Evolutionary conservation across 768 basidiomycete species (phyloP).

Genomic region (Xerocomellus amylosporus): DNA sequence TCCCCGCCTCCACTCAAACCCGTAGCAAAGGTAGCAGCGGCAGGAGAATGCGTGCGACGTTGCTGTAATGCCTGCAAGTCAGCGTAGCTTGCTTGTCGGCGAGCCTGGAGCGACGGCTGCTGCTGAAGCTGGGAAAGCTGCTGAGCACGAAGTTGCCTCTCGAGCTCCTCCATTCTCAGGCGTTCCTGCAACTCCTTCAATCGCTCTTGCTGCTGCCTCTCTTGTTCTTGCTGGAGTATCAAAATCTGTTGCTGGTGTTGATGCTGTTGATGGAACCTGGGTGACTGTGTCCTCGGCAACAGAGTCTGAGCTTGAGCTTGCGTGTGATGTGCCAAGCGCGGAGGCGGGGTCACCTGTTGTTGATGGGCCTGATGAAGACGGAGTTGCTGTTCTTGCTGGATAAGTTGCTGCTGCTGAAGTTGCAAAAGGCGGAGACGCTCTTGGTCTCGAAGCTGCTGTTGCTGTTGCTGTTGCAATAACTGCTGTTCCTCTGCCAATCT

Average conservation of each 20-base stretch:
- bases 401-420: conserved; percentile 43
- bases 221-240: conserved; percentile 66
- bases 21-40: conserved; percentile 33
- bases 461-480: conserved; percentile 39
- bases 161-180: conserved; percentile 60
- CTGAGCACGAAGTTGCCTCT: conserved; percentile 57
- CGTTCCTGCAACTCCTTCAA: conserved; percentile 64
- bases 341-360: conserved; percentile 55
- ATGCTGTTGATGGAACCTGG: conserved; percentile 74
- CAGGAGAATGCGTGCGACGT: conserved; percentile 51
- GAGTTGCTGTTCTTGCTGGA: conserved; percentile 35
- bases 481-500: conserved; percentile 34
- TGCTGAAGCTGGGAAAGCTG: conserved; percentile 49
- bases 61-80: conserved; percentile 50
- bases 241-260: conserved; percentile 72
- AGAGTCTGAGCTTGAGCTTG: conserved; percentile 20
- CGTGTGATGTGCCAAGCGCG: conserved; percentile 55
- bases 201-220: conserved; percentile 54
- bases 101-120: conserved; percentile 39
- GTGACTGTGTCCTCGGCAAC: conserved; percentile 65
- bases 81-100: conserved; percentile 41
- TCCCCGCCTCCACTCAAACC: conserved; percentile 25
- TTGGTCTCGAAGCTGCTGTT: conserved; percentile 38
- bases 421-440: conserved; percentile 41
- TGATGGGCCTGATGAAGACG: conserved; percentile 40